phyloP scores from a whole-genome alignment of 768 basidiomycete genomes.

The Boletus reticulatus region DNA sequence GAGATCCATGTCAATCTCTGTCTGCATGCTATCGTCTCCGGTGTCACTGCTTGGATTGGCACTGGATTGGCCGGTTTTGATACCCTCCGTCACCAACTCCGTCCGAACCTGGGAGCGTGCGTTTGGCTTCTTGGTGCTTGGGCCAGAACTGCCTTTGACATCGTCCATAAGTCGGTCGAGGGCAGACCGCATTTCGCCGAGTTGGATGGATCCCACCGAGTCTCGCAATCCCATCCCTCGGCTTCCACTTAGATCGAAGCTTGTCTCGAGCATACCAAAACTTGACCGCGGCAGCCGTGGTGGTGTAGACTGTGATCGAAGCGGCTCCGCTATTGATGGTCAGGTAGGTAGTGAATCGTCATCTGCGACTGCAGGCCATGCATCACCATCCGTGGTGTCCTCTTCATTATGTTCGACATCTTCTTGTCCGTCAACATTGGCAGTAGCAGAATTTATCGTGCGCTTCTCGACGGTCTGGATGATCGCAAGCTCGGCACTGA shows the following conservation, averaged over 20 bases:
- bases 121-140: constrained; percentile 25
- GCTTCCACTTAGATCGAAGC: constrained; percentile 23
- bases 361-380: not conserved
- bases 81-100: constrained; percentile 34
- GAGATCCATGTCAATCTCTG: constrained; percentile 33
- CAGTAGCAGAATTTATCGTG: constrained; percentile 19
- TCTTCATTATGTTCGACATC: not conserved
- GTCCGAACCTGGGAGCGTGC: constrained; percentile 14
- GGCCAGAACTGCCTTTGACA: constrained; percentile 37
- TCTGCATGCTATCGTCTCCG: constrained; percentile 28
- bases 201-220: constrained; percentile 52
- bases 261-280: constrained; percentile 22
- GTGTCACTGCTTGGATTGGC: constrained; percentile 35
- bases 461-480: constrained; percentile 48
- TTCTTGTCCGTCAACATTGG: not conserved
- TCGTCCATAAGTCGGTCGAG: constrained; percentile 73
- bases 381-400: not conserved
- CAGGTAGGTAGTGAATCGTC: not conserved
- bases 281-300: constrained; percentile 10
- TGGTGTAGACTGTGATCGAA: constrained; percentile 9
- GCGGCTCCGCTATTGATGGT: not conserved
- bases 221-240: constrained; percentile 28
- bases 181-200: constrained; percentile 70
- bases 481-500: constrained; percentile 50
- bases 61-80: constrained; percentile 31